Evolutionary conservation across 208 protist species (phyloP), one percentile per base, ranked within the genome.

Genomic region (Crithidia sp.): DNA sequence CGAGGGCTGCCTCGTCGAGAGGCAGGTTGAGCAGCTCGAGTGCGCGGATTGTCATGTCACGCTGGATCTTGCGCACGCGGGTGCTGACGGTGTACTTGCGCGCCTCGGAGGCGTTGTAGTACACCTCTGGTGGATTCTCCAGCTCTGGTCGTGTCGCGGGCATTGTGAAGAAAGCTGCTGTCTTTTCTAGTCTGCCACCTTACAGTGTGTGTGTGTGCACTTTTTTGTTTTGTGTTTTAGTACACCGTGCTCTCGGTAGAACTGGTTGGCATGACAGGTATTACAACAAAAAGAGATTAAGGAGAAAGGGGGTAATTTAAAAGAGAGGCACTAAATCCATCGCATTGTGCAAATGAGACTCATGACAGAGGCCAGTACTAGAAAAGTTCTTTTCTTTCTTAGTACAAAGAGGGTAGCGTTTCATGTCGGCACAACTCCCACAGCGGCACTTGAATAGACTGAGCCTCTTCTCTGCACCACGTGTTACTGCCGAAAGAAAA

Each of bases 21-120:
- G 93, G 92, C 5, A 99, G 65, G 47, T 79, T 83, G 47, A 99
- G 81, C 57, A 99, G 89, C 86, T 99, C 98, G 47, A 99, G 52
- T 2, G 98, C 98, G 17, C 99, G 94, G 74, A 99, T 81, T 17
- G 99, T 95, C 97, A 99, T 99, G 41, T 92, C 75, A 7, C 82
- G 93, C 85, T 99, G 99, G 69, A 99, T 97, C 40, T 95, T 83
- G 3, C 96, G 97, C 71, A 99, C 97, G 60, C 98, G 95, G 10
- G 93, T 96, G 83, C 97, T 99, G 9, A 90, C 77, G 7, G 90
- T 88, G 85, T 99, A 99, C 64, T 98, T 97, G 4, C 67, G 66
- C 9, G 98, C 98, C 79, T 98, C 97, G 4, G 82, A 74, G 44
- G 90, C 90, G 80, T 98, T 97, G 86, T 99, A 99, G 82, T 96